Percentiles rank a stretch among this genome's conserved stretches.
phyloP scores from a whole-genome alignment of 352 stramenopile genomes.

The Blastocystis sp. region DNA sequence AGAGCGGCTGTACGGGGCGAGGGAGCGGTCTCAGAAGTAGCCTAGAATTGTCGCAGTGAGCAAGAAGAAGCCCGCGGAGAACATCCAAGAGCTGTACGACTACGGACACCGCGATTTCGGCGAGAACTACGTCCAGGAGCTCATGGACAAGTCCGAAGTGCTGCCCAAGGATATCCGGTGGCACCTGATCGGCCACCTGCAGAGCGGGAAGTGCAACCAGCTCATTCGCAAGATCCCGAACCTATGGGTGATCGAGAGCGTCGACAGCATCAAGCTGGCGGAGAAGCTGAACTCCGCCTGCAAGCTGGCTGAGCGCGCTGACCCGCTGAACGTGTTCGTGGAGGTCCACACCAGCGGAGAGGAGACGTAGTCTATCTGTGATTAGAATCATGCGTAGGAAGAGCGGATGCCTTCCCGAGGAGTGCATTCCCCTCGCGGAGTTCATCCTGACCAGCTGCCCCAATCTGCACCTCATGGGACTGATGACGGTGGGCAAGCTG shows the following conservation, averaged over 20 bases:
- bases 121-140: conserved; percentile 97
- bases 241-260: conserved; percentile 90
- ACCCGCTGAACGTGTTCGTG: conserved; percentile 87
- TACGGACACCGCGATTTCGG: conserved; percentile 89
- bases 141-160: conserved; percentile 86
- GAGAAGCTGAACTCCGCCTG: conserved; percentile 87
- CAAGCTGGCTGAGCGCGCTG: conserved; percentile 74
- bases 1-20: conserved; percentile 11
- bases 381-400: conserved; percentile 76
- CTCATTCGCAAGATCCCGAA: conserved; percentile 86
- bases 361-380: conserved; percentile 75
- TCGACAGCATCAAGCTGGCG: conserved; percentile 91
- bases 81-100: conserved; percentile 84
- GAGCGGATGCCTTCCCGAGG: conserved; percentile 81
- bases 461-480: conserved; percentile 85
- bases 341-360: conserved; percentile 97
- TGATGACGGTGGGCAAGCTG: conserved; percentile 97
- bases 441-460: conserved; percentile 86
- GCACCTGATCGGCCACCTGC: conserved; percentile 97
- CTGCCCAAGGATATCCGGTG: conserved; percentile 85
- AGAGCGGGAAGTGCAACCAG: conserved; percentile 93
- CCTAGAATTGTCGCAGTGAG: conserved; percentile 83
- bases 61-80: conserved; percentile 87
- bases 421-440: conserved; percentile 78
- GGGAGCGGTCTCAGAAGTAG: not conserved